Base-by-base conservation (phyloP, 257 asterid genomes). In the Handroanthus guayacan region DNA sequence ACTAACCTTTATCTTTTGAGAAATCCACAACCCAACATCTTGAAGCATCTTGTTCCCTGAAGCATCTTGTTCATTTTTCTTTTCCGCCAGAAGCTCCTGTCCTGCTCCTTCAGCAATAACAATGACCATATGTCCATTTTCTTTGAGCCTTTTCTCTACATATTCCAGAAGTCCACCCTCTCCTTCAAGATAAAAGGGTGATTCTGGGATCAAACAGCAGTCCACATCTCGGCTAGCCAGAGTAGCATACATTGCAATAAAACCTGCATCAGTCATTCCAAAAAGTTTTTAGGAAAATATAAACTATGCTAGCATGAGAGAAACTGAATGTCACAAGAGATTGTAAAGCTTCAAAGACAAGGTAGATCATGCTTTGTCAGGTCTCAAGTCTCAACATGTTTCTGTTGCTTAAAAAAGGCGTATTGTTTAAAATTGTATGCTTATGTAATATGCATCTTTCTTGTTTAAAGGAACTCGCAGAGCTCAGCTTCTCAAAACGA, bases 101-200 rank as follows among this genome's bases (percentile, higher is more conserved):
- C 91, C 98, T 68, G 96, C 96, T 83, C 97, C 98, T 86, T 93
- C 97, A 72, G 97, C 98, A 55, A 90, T 88, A 81, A 93, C 97
- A 82, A 93, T 87, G 66, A 93, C 98, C 98, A 93, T 93, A 69
- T 93, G 98, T 9, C 98, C 95, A 79, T 83, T 85, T 80, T 85
- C 97, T 82, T 89, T 93, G 25, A 93, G 87, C 14, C 78, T 77
- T 82, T 82, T 93, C 83, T 89, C 96, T 71, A 93, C 74, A 65
- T 87, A 89, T 76, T 91, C 96, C 68, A 86, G 84, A 77, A 93
- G 94, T 51, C 97, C 97, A 61, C 96, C 96, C 54, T 81, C 76
- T 69, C 97, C 98, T 83, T 93, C 95, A 62, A 93, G 95, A 84
- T 80, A 90, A 87, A 93, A 93, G 51, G 95, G 98, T 14, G 97